Conservation (phyloP, 768 basidiomycete genomes). For the Amanita phalloides region DNA sequence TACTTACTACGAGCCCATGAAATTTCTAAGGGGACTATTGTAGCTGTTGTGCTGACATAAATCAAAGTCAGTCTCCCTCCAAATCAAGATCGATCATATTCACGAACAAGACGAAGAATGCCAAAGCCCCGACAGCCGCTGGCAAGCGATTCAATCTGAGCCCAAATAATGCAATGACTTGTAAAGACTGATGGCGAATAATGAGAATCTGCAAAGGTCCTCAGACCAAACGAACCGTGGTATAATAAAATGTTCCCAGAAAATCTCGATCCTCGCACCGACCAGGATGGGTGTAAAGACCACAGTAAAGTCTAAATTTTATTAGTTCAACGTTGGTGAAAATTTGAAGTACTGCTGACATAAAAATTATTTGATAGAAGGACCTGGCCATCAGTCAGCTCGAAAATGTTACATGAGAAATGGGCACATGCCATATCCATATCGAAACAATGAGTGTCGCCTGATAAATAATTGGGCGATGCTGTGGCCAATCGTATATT, state of each 20-base stretch:
- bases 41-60: constrained; percentile 20
- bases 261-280: constrained; percentile 35
- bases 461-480: constrained; percentile 51
- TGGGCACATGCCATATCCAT: constrained; percentile 47
- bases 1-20: constrained; percentile 26
- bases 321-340: background rate
- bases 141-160: constrained; percentile 55
- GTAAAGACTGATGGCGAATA: constrained; percentile 27
- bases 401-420: constrained; percentile 6
- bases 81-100: background rate
- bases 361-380: constrained; percentile 46
- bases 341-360: constrained; percentile 25
- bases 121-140: constrained; percentile 44
- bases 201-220: background rate
- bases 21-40: constrained; percentile 26
- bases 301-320: constrained; percentile 25
- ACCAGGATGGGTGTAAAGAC: constrained; percentile 21
- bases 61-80: background rate
- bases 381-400: constrained; percentile 25
- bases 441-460: constrained; percentile 41
- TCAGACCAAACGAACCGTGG: constrained; percentile 20
- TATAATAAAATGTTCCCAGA: constrained; percentile 36
- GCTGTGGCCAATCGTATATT: constrained; percentile 62
- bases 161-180: constrained; percentile 65
- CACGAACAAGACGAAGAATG: constrained; percentile 43